Base-by-base conservation (phyloP, 768 basidiomycete species). In the Suillus decipiens region DNA sequence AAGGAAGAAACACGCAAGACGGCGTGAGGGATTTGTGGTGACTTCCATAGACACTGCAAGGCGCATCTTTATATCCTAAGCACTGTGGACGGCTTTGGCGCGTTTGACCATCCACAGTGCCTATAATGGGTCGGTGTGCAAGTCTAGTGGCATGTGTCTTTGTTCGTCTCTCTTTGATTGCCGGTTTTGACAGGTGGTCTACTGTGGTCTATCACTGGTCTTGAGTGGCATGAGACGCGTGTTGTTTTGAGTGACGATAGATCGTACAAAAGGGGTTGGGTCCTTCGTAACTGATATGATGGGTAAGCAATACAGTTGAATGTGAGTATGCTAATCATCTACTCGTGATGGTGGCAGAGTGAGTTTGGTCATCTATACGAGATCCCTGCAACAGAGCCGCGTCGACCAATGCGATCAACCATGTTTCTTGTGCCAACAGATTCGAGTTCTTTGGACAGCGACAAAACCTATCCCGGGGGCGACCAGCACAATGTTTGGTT, bases 151-250 rank as follows among this genome's bases (percentile, higher is more conserved):
- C 56, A 42, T 57, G 55, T 10, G 39, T 28, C 56, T 41, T 57
- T 57, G 56, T 57, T 57, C 39, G 22, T 19, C 10, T 24, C 11
- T 11, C 56, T 57, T 57, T 57, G 39, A 41, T 31, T 53, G 7
- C 54, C 39, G 3, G 6, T 41, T 28, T 31, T 57, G 56, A 41
- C 24, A 31, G 28, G 6, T 57, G 56, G 24, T 19, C 56, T 39
- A 12, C 45, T 15, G 15, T 39, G 55, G 36, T 36, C 12, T 34
- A 36, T 55, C 22, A 39, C 9, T 39, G 39, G 24, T 41, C 37
- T 28, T 15, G 5, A 19, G 17, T 51, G 22, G 47, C 47, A 15
- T 48, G 47, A 15, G 6, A 17, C 28, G 17, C 17, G 31, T 31
- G 17, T 31, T 51, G 50, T 50, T 7, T 31, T 31, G 48, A 28